Evolutionary conservation across 2,329 filamentous ascomycete species (phyloP), one percentile per base, ranked within the genome.

Genomic region (Alternaria burnsii): DNA sequence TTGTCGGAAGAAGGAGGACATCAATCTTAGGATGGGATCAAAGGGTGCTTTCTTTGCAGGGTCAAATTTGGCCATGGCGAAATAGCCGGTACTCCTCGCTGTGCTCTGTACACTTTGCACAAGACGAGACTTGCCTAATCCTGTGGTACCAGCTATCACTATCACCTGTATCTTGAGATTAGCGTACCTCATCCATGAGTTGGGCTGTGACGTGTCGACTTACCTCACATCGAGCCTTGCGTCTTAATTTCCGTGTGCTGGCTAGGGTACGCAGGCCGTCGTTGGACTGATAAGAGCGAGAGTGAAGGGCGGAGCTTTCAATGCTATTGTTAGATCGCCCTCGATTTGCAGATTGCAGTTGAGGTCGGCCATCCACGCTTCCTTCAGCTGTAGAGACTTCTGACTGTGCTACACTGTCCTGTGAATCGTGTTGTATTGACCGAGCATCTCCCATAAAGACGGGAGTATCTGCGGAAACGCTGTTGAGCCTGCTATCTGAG

Each of bases 1-100:
- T 63, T 89, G 87, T 26, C 87, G 83, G 58, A 89, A 85, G 18
- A 89, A 76, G 38, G 85, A 87, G 7, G 85, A 85, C 78, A 89
- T 82, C n/a, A 88, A 79, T 61, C 83, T 84, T 18, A 88, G 79
- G 38, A 89, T 82, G 0, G 87, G 86, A 56, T 89, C 87, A 63
- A 88, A 89, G 0, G 87, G 87, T 5, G 86, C 82, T 55, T 83
- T 83, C 65, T 84, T 84, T 18, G 85, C 82, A 53, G 85, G 82
- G 65, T 89, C 87, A 55, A 89, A 86, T 65, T 86, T 87, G 26
- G 86, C 83, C 47, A 84, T 83, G 1, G 86, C 85, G 66, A 88
- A 87, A 68, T 88, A 89, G 6, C 87, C 87, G 59, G 84, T 77
- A 65, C 82, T 84, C 32, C 87, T 83, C 40, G 87, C 86, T 22